Base-by-base conservation (phyloP, 23 red algal species). In the Gracilaria gracilis region DNA sequence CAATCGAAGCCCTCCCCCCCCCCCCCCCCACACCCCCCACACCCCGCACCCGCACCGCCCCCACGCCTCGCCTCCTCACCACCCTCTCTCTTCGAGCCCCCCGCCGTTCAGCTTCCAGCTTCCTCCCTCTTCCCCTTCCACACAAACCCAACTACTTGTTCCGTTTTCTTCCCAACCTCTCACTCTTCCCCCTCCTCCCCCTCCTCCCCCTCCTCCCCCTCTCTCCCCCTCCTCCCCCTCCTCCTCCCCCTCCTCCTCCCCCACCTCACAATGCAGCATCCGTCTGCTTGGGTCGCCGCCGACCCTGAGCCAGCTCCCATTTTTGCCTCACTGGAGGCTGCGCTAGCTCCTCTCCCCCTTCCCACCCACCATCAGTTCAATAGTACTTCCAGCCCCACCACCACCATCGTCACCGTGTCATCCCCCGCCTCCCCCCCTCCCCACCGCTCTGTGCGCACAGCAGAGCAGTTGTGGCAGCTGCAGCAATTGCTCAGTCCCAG, bases 381-480 rank as follows among this genome's bases (percentile, higher is more conserved):
- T 50, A 20, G 3, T 37, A 48, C 79, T 37, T 57, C 77, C 24
- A 65, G 57, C 81, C 51, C 81, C 81, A 71, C 81, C 81, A 67
- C 81, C 32, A 66, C 81, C 28, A 67, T 61, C 25, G 34, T 47
- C 81, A 66, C 65, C 47, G 36, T 49, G 0, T 51, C 84, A 15
- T 51, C 84, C 47, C 65, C 47, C 9, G 9, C 47, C 40, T 42
- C 49, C 29, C 31, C 62, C 24, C 40, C 83, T 49, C 31, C 61
- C 21, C 62, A 58, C 61, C 61, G 39, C 66, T 75, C 84, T 15
- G 31, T 23, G 23, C 61, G 28, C 46, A 47, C 47, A 16, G 65
- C 37, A 23, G 47, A 75, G 37, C 81, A 77, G 46, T 20, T 77
- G 40, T 77, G 72, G 72, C 72, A 77, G 72, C 34, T 77, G 4